phyloP scores from a whole-genome alignment of 2,329 filamentous ascomycete species.

The Dactylella cylindrospora region DNA sequence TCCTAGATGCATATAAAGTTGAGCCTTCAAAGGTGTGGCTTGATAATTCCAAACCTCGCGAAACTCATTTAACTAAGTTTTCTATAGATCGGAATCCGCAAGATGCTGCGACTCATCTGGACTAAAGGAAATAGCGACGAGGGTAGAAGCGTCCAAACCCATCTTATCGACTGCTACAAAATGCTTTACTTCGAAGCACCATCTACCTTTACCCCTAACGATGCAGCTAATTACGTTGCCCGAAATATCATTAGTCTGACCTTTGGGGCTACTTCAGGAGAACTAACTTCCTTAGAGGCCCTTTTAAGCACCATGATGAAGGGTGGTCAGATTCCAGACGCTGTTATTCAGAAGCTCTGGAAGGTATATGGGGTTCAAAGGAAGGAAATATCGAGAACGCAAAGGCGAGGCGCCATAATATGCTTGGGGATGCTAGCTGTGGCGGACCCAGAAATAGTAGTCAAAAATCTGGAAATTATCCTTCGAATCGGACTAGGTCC shows the following conservation, averaged over 20 bases:
- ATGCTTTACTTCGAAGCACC: slow-evolving; percentile 95
- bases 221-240: slow-evolving; percentile 91
- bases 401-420: slow-evolving; percentile 90
- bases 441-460: slow-evolving; percentile 86
- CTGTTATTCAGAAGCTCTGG: slow-evolving; percentile 91
- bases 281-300: slow-evolving; percentile 93
- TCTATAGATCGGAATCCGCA: slow-evolving; percentile 71
- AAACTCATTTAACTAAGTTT: neutral
- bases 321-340: slow-evolving; percentile 77
- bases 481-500: slow-evolving; percentile 82
- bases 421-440: slow-evolving; percentile 94
- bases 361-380: slow-evolving; percentile 94
- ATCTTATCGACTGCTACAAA: slow-evolving; percentile 95
- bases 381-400: slow-evolving; percentile 86
- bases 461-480: slow-evolving; percentile 94
- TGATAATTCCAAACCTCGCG: neutral
- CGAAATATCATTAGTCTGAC: slow-evolving; percentile 99
- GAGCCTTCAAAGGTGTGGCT: slow-evolving; percentile 73
- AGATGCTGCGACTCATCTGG: slow-evolving; percentile 97
- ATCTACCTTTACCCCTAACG: slow-evolving; percentile 80
- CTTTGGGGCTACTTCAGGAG: slow-evolving; percentile 82
- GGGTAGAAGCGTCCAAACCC: slow-evolving; percentile 94
- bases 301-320: slow-evolving; percentile 98
- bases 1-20: slow-evolving; percentile 93
- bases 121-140: slow-evolving; percentile 99